Conservation (phyloP, 2,329 filamentous ascomycete species). For the Fonsecaea multimorphosa region DNA sequence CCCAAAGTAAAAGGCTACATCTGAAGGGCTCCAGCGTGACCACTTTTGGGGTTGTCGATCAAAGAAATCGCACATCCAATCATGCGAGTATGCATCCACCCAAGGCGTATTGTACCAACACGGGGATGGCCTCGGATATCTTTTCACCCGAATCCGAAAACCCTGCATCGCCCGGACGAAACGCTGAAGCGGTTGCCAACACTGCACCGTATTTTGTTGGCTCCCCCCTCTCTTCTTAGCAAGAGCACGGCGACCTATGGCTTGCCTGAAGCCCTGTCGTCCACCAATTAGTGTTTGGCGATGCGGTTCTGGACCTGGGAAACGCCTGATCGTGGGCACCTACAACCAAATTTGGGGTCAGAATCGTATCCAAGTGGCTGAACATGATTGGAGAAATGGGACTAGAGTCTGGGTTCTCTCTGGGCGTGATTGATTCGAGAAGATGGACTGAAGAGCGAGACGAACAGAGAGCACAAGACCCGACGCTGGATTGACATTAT, state of each 20-base stretch:
- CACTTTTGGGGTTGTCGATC: constrained; percentile 7
- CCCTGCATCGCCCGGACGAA: not conserved
- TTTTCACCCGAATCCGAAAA: constrained; percentile 20
- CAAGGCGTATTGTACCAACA: not conserved
- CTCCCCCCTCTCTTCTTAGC: not conserved
- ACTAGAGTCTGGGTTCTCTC: not conserved
- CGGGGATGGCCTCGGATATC: constrained; percentile 13
- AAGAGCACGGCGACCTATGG: not conserved
- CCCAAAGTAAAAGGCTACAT: not conserved
- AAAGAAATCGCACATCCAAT: not conserved
- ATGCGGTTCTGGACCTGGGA: not conserved
- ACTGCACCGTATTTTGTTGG: not conserved
- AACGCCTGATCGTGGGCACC: not conserved
- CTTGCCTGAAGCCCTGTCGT: not conserved
- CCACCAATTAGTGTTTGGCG: constrained; percentile 1
- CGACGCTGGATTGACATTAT: not conserved
- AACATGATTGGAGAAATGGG: not conserved
- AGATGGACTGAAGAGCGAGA: not conserved
- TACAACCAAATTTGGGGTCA: not conserved
- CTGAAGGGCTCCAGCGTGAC: not conserved
- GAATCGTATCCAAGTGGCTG: not conserved
- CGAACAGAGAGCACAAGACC: not conserved
- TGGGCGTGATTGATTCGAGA: not conserved
- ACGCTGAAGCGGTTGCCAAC: not conserved
- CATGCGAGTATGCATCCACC: constrained; percentile 1